Percentiles rank a stretch among this genome's conserved stretches.
These are phyloP conservation scores for Monosporascus sp. DNA, from an alignment of 2,329 filamentous ascomycete species.

Conservation along the genomic window DNA sequence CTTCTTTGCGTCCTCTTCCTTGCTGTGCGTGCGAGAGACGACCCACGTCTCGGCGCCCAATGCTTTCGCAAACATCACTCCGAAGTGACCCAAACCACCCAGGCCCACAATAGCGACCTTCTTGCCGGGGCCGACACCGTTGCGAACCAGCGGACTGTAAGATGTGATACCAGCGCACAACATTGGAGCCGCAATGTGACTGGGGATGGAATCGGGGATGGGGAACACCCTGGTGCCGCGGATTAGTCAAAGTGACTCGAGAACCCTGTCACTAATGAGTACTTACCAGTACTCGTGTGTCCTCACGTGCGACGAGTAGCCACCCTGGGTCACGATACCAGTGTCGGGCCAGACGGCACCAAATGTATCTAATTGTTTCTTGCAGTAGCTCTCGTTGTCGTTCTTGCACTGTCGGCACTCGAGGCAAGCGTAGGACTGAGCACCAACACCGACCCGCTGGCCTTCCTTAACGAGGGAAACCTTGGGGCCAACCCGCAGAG, in stretches of 20 bases:
- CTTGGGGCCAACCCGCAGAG: conserved; percentile 61
- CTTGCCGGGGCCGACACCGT: conserved; percentile 71
- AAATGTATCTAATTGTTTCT: conserved; percentile 56
- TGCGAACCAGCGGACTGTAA: conserved; percentile 71
- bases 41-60: conserved; percentile 58
- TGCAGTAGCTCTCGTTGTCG: conserved; percentile 65
- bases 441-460: conserved; percentile 63
- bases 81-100: conserved; percentile 68
- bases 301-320: conserved; percentile 60
- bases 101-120: conserved; percentile 72
- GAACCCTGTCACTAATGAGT: neutral
- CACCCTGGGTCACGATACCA: conserved; percentile 59
- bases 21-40: conserved; percentile 54
- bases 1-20: conserved; percentile 53
- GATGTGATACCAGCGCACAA: conserved; percentile 80
- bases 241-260: conserved; percentile 1
- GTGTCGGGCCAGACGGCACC: conserved; percentile 50
- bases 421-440: conserved; percentile 60
- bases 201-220: conserved; percentile 67
- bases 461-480: conserved; percentile 58
- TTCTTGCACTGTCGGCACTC: conserved; percentile 60
- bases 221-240: conserved; percentile 50
- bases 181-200: conserved; percentile 67
- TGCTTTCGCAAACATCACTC: conserved; percentile 63
- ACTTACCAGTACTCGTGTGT: conserved; percentile 68